phyloP scores from a whole-genome alignment of 441 rosid genomes.

The Monsonia emarginata region DNA sequence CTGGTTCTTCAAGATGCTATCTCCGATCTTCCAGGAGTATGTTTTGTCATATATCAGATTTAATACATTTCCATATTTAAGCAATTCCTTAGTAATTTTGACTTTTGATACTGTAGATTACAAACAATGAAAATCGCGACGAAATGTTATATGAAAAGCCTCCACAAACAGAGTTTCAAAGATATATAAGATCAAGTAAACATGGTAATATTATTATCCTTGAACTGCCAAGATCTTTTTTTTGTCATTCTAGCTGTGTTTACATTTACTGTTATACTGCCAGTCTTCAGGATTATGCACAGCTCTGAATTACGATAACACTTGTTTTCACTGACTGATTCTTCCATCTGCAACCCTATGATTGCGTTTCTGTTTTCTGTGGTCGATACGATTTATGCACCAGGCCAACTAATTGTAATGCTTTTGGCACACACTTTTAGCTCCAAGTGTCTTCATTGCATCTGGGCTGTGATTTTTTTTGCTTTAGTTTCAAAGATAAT shows the following conservation, averaged over 20 bases:
- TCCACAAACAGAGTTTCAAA: conserved; percentile 52
- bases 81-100: not conserved
- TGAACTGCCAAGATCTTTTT: conserved; percentile 3
- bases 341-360: conserved; percentile 1
- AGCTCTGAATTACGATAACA: not conserved
- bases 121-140: conserved; percentile 37
- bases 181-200: conserved; percentile 35
- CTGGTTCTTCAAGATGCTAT: conserved; percentile 52
- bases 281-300: not conserved
- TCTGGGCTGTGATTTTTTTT: no score
- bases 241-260: not conserved
- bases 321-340: not conserved
- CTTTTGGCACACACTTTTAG: not conserved
- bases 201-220: conserved; percentile 33
- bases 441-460: no score
- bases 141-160: conserved; percentile 40
- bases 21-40: conserved; percentile 54
- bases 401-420: not conserved
- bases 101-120: conserved; percentile 29
- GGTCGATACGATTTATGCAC: not conserved
- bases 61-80: not conserved
- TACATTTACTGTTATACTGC: not conserved
- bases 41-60: conserved; percentile 9
- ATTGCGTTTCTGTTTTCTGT: not conserved
- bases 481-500: no score